A percentile compares a stretch with the other conserved stretches of the same genome.
phyloP scores from a whole-genome alignment of 208 protist genomes.

The Crithidia fasciculata region DNA sequence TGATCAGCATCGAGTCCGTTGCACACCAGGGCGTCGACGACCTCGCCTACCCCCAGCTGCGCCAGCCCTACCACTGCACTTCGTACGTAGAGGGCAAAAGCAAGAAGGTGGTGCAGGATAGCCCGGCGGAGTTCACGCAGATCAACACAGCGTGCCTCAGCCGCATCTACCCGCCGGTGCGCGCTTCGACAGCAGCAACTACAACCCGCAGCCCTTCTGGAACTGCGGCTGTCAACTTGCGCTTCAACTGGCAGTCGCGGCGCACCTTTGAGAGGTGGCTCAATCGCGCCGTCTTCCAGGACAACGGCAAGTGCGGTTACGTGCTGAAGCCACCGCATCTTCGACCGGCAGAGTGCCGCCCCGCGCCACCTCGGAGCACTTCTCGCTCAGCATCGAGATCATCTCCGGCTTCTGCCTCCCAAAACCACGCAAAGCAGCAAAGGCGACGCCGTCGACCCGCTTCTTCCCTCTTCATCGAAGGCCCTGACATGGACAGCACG shows the following conservation, averaged over 20 bases:
- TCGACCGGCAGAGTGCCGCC: conserved; percentile 9
- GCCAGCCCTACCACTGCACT: conserved; percentile 68
- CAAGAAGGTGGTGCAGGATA: conserved; percentile 40
- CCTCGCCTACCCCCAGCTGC: conserved; percentile 41
- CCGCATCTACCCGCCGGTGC: conserved; percentile 91
- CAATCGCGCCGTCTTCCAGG: conserved; percentile 89
- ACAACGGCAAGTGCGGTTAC: conserved; percentile 94
- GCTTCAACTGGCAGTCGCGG: conserved; percentile 89
- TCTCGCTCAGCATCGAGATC: conserved; percentile 43
- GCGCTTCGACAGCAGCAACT: conserved; percentile 93
- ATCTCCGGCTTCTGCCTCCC: conserved; percentile 64
- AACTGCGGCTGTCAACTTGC: conserved; percentile 82
- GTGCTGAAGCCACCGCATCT: conserved; percentile 90
- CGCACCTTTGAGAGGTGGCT: conserved; percentile 59
- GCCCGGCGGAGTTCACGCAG: conserved; percentile 31
- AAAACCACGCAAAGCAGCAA: conserved; percentile 39
- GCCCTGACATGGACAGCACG: conserved; percentile 29
- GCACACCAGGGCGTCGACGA: conserved; percentile 59
- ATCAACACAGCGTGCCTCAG: conserved; percentile 78
- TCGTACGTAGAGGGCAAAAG: conserved; percentile 66
- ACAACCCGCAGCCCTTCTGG: conserved; percentile 84
- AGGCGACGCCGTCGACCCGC: conserved; percentile 52
- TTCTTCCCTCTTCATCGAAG: conserved; percentile 49
- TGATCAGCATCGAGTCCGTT: conserved; percentile 70
- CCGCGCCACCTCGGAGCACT: conserved; percentile 9